Percentiles rank a stretch among this genome's conserved stretches.
These are phyloP conservation scores for Aureobasidium subglaciale DNA, from an alignment of 2,329 filamentous ascomycete genomes.

Conservation along the genomic window DNA sequence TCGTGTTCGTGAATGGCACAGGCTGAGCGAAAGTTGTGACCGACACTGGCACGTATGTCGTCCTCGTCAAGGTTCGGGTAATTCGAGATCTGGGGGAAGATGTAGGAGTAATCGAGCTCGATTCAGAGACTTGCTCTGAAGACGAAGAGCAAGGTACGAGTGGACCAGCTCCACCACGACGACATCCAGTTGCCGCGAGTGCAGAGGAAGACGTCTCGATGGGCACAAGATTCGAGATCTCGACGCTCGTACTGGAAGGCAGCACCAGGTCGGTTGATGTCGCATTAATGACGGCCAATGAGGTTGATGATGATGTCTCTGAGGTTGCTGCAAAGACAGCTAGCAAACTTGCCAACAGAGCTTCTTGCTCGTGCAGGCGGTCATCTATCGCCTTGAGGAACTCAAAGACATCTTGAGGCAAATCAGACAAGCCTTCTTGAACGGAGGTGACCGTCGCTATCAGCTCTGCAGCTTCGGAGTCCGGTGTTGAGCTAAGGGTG, in stretches of 20 bases:
- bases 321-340: background rate
- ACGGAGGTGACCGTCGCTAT: background rate
- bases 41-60: background rate
- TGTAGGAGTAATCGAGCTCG: background rate
- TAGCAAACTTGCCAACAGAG: slow-evolving; percentile 5
- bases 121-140: background rate
- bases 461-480: background rate
- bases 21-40: background rate
- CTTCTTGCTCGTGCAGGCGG: background rate
- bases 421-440: background rate
- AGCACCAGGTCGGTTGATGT: background rate
- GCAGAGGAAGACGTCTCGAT: background rate
- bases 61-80: background rate
- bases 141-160: background rate
- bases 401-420: slow-evolving; percentile 1
- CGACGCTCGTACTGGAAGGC: background rate
- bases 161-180: background rate
- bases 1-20: background rate
- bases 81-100: background rate
- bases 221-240: background rate
- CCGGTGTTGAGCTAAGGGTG: background rate
- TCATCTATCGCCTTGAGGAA: slow-evolving; percentile 4
- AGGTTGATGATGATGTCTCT: background rate
- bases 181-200: background rate
- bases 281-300: background rate